A percentile compares a stretch with the other conserved stretches of the same genome.
phyloP scores from a whole-genome alignment of 345 rosid genomes.

The Sisymbrium altissimum region DNA sequence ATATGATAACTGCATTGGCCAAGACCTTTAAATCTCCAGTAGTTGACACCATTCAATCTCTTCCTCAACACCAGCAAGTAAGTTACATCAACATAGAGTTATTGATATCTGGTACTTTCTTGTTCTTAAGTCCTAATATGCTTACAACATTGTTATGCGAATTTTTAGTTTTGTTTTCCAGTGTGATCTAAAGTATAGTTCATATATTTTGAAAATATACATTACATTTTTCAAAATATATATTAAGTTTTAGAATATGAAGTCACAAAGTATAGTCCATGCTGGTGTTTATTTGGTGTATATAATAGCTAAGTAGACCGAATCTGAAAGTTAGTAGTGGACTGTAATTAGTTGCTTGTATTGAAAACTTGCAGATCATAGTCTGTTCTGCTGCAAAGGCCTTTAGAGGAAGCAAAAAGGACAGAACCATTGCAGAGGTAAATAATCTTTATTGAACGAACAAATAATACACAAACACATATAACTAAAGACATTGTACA shows the following conservation, averaged over 20 bases:
- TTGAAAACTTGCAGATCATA: slow-evolving; percentile 49
- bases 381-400: slow-evolving; percentile 76
- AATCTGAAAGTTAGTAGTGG: background rate
- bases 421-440: slow-evolving; percentile 72
- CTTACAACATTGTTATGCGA: background rate
- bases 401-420: slow-evolving; percentile 83
- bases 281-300: background rate
- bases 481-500: background rate
- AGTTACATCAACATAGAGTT: slow-evolving; percentile 11
- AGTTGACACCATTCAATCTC: slow-evolving; percentile 82
- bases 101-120: background rate
- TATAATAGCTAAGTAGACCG: background rate
- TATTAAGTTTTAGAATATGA: background rate
- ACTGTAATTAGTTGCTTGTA: slow-evolving; percentile 8
- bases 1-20: slow-evolving; percentile 80
- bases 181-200: background rate
- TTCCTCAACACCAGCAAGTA: slow-evolving; percentile 99
- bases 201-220: background rate
- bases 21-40: slow-evolving; percentile 74
- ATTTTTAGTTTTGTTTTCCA: background rate
- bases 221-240: too few species aligned
- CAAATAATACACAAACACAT: background rate
- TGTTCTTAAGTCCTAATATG: background rate
- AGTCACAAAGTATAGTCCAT: background rate
- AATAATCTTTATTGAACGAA: background rate